Evolutionary conservation across 192 early-diverging fungal species (phyloP), one percentile per base, ranked within the genome.

Genomic region (Geranomyces michiganensis): DNA sequence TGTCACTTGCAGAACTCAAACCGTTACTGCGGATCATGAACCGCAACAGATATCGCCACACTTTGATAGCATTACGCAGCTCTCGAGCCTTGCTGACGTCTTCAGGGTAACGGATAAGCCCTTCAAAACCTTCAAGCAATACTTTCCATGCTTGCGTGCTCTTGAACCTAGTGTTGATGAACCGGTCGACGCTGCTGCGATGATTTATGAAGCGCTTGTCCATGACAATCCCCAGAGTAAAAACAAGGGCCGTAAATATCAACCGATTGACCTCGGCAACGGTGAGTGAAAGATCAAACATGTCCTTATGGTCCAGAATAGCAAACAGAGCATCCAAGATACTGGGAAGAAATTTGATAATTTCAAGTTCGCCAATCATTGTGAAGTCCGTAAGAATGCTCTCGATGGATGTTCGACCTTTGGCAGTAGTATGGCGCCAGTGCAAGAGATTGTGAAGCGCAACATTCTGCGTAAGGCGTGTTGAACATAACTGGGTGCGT

Each of bases 321-420:
- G 78, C 82, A 68, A 91, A 82, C 2, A 91, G 62, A 1, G 87
- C 85, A 61, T 87, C 85, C 68, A 92, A 78, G 21, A 91, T 87
- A 43, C 79, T 77, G 1, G 70, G 79, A 27, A 89, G 71, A 70
- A 92, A 91, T 68, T 90, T 91, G 8, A 89, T 86, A 36, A 92
- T 80, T 74, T 92, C 90, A 1, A 87, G 65, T 63, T 90, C 87
- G 33, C 83, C 82, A 22, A 91, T 68, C 17, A 62, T 58, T 2
- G 24, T 27, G 33, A 81, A 82, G 17, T 84, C 63, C 30, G 41
- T 36, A 0, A 84, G 36, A 8, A 84, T 68, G 26, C 4, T 49
- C 32, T 71, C 31, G 72, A 76, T 64, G 56, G 47, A 67, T 33
- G 12, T 69, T 53, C 10, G 74, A 68, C 61, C 70, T 31, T 84